Percentiles rank a stretch among this genome's conserved stretches.
These are phyloP conservation scores for Ensete glaucum DNA, from an alignment of 176 grass and related monocot species.

Conservation along the genomic window DNA sequence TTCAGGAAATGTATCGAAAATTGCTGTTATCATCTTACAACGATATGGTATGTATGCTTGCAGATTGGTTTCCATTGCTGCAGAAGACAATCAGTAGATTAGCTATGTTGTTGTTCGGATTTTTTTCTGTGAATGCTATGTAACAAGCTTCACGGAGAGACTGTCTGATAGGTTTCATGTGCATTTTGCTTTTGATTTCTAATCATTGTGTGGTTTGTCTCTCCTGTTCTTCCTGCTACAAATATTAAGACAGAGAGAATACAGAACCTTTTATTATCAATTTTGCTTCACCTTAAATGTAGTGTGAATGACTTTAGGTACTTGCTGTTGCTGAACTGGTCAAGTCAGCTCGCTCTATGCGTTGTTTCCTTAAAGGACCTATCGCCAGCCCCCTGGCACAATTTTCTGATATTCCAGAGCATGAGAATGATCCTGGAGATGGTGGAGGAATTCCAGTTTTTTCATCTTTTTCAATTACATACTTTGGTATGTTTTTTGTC, in stretches of 20 bases:
- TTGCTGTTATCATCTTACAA: slow-evolving; percentile 58
- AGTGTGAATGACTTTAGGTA: slow-evolving; percentile 28
- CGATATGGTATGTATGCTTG: slow-evolving; percentile 58
- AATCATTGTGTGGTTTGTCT: background rate
- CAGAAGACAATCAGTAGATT: background rate
- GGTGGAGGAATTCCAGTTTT: slow-evolving; percentile 63
- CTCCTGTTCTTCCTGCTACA: background rate
- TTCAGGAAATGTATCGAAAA: slow-evolving; percentile 36
- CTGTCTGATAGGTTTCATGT: background rate
- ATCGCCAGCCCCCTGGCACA: slow-evolving; percentile 23
- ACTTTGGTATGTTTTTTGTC: slow-evolving; percentile 42
- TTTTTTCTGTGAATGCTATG: background rate
- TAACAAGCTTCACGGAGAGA: background rate
- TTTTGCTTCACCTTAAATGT: background rate
- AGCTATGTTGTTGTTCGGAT: background rate
- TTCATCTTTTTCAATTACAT: slow-evolving; percentile 42
- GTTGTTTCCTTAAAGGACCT: slow-evolving; percentile 51
- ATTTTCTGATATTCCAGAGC: slow-evolving; percentile 45
- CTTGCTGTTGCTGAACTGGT: slow-evolving; percentile 42
- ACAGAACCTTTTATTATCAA: no score
- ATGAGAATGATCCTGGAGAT: slow-evolving; percentile 69
- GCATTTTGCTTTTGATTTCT: background rate
- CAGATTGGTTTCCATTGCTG: background rate
- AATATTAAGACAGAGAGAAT: background rate
- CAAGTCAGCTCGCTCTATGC: slow-evolving; percentile 60